Evolutionary conservation across 352 stramenopile genomes (phyloP).

Genomic region (Albugo laibachii): DNA sequence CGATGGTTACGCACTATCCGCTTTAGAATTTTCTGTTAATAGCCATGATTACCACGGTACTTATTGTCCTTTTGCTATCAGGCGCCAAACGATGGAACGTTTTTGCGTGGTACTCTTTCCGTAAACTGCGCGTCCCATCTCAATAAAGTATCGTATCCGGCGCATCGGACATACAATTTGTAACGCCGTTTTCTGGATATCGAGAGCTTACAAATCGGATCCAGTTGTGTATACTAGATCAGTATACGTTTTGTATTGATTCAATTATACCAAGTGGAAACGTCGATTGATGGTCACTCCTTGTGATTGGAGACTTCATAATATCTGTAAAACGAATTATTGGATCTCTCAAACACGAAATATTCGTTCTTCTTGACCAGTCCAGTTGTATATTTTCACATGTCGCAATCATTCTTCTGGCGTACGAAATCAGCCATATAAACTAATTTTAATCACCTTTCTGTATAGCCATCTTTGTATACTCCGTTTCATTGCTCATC

Average conservation of each 20-base stretch:
- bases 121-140: background rate
- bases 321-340: no score
- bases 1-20: constrained; percentile 83
- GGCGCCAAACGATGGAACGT: constrained; percentile 15
- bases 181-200: constrained; percentile 93
- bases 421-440: constrained; percentile 68
- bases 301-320: no score
- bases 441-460: constrained; percentile 40
- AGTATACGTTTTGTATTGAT: no score
- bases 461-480: background rate
- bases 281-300: no score
- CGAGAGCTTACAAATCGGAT: constrained; percentile 88
- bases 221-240: no score
- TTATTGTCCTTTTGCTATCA: constrained; percentile 16
- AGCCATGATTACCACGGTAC: constrained; percentile 9
- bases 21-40: constrained; percentile 16
- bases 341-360: no score
- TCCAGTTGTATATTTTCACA: no score
- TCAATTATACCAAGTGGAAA: no score
- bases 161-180: background rate
- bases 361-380: no score
- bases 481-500: background rate
- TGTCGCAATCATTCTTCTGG: constrained; percentile 15
- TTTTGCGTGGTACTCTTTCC: constrained; percentile 9
- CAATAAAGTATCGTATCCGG: background rate